Conservation (phyloP, 2,329 filamentous ascomycete species). For the Leptosphaerulina australis region DNA sequence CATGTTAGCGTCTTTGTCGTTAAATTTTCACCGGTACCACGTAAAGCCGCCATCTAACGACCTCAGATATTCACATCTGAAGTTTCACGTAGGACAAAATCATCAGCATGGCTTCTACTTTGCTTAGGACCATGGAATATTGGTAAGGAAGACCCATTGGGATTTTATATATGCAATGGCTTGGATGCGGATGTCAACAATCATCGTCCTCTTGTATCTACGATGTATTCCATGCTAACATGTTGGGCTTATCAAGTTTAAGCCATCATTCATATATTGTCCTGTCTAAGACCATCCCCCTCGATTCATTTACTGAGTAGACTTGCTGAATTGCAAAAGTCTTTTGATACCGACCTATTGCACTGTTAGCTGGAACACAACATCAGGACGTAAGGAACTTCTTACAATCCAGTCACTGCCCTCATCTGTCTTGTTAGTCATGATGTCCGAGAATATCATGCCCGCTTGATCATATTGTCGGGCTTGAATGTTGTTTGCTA, state of each 20-base stretch:
- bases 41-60: too few relatives aligned
- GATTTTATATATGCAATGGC: too few relatives aligned
- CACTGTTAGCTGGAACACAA: constrained; percentile 17
- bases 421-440: constrained; percentile 56
- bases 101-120: too few relatives aligned
- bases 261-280: constrained; percentile 3
- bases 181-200: too few relatives aligned
- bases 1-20: too few relatives aligned
- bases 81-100: too few relatives aligned
- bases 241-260: background rate
- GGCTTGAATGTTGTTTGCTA: constrained; percentile 52
- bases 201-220: background rate
- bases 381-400: too few relatives aligned
- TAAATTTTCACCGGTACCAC: too few relatives aligned
- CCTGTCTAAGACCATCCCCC: background rate
- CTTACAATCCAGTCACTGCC: constrained; percentile 60
- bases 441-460: constrained; percentile 53
- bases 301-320: constrained; percentile 28
- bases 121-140: too few relatives aligned
- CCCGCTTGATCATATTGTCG: constrained; percentile 55
- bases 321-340: constrained; percentile 48
- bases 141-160: too few relatives aligned
- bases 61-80: too few relatives aligned
- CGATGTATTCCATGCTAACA: constrained; percentile 2
- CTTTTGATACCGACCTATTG: constrained; percentile 47